phyloP scores from a whole-genome alignment of 495 filamentous ascomycete genomes.

The Letharia lupina region DNA sequence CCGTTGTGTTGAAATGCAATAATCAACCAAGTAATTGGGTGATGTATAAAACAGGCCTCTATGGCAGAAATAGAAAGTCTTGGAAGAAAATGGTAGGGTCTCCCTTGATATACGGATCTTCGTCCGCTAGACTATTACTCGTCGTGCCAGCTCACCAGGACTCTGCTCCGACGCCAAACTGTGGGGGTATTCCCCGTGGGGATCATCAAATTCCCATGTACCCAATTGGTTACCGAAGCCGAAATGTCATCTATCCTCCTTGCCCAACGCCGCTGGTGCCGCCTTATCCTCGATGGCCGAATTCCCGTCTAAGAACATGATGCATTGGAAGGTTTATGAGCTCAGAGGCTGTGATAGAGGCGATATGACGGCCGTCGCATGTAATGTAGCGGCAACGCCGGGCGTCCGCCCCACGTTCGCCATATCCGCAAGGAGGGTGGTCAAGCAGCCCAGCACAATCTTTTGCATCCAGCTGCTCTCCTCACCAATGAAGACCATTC shows the following conservation, averaged over 20 bases:
- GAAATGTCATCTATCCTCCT: background rate
- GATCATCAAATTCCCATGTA: background rate
- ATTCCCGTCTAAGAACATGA: background rate
- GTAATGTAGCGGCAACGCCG: background rate
- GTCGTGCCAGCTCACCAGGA: background rate
- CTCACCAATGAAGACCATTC: constrained; percentile 5
- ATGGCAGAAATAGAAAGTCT: background rate
- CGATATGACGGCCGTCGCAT: background rate
- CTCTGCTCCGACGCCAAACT: background rate
- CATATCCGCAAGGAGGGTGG: constrained; percentile 14
- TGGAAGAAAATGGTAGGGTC: background rate
- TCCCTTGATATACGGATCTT: background rate
- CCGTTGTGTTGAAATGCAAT: background rate
- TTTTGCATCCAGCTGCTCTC: constrained; percentile 21
- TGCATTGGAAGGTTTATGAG: background rate
- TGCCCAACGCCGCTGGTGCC: constrained; percentile 1
- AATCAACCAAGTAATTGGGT: background rate
- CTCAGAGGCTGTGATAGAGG: background rate
- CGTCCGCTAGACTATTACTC: background rate
- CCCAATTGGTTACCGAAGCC: background rate
- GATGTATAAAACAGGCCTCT: background rate
- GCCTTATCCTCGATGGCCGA: background rate
- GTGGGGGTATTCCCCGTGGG: background rate
- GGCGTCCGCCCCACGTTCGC: constrained; percentile 16
- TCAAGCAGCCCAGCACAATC: constrained; percentile 19